phyloP scores from a whole-genome alignment of 2,329 filamentous ascomycete genomes.

The Coniochaeta sp. region DNA sequence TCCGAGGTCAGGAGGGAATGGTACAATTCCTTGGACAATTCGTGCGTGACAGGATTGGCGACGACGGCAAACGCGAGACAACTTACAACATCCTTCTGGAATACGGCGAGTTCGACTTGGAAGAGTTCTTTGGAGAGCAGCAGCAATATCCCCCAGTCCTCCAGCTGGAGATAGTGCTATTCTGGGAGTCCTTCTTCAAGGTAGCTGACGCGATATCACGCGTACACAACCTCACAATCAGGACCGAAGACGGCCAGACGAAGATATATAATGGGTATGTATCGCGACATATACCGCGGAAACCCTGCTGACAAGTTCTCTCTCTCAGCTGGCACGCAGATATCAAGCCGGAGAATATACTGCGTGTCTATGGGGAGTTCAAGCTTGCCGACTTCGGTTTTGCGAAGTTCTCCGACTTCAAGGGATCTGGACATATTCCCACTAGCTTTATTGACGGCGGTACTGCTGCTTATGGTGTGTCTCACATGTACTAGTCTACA shows the following conservation, averaged over 20 bases:
- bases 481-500: too few species aligned
- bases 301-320: not conserved
- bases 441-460: not conserved
- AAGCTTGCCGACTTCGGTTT: conserved; percentile 4
- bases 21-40: conserved; percentile 6
- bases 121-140: conserved; percentile 6
- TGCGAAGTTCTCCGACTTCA: conserved; percentile 1
- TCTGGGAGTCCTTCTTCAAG: conserved; percentile 7
- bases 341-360: conserved; percentile 3
- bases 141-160: conserved; percentile 5
- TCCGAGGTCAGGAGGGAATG: conserved; percentile 5
- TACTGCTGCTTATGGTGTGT: not conserved
- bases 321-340: conserved; percentile 1
- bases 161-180: conserved; percentile 5
- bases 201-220: conserved; percentile 4
- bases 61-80: not conserved
- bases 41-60: not conserved
- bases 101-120: conserved; percentile 7
- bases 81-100: conserved; percentile 8
- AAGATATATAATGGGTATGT: not conserved
- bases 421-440: not conserved
- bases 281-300: not conserved
- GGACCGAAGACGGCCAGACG: not conserved
- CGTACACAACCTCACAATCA: conserved; percentile 3
- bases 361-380: conserved; percentile 1